These are phyloP conservation scores for Saccharomycopsis capsularis DNA, from an alignment of 805 yeast species.

Conservation along the genomic window DNA sequence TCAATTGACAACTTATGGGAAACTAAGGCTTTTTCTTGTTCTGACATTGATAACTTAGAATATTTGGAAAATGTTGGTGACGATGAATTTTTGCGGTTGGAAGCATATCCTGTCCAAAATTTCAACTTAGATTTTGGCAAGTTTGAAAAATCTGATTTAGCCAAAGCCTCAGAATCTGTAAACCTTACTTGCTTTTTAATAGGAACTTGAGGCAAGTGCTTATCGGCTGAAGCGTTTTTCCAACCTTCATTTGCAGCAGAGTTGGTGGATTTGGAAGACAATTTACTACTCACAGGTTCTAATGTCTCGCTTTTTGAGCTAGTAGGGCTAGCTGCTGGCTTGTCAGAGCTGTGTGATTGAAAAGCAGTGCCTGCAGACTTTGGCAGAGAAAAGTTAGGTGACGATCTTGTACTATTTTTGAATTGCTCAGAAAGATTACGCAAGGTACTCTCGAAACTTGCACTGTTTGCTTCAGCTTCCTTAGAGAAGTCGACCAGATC, in stretches of 20 bases:
- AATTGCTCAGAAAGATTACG: neutral
- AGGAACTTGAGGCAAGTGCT: conserved; percentile 14
- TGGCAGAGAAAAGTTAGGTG: neutral
- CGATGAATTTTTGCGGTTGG: neutral
- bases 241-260: too few species aligned
- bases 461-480: too few species aligned
- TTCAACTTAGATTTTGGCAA: conserved; percentile 5
- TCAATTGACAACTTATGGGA: conserved; percentile 2
- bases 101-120: conserved; percentile 6
- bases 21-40: conserved; percentile 5
- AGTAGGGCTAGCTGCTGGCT: neutral
- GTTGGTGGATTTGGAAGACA: neutral
- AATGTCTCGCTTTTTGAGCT: neutral
- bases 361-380: neutral
- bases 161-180: neutral
- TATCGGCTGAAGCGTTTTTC: neutral
- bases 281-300: neutral
- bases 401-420: neutral
- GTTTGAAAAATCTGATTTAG: neutral
- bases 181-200: conserved; percentile 16
- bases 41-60: conserved; percentile 1
- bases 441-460: too few species aligned
- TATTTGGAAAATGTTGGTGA: neutral
- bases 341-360: neutral
- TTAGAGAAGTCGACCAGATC: too few species aligned